These are phyloP conservation scores for Suillus fuscotomentosus DNA, from an alignment of 768 basidiomycete species.

Conservation along the genomic window DNA sequence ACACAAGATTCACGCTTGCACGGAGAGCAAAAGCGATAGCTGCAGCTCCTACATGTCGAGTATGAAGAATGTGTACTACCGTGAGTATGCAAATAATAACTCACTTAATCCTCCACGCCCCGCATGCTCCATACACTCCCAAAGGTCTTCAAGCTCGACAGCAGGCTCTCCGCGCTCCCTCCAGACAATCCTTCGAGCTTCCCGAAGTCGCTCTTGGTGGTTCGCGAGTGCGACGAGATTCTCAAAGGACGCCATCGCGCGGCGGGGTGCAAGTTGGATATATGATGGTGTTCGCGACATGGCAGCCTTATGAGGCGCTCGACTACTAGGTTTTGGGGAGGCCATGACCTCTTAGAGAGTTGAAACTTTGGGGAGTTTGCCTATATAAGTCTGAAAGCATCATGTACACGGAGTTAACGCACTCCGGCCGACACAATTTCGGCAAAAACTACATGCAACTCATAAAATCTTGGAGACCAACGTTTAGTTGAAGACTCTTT, in stretches of 20 bases:
- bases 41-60: conserved; percentile 61
- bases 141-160: conserved; percentile 58
- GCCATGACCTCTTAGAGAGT: neutral
- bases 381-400: neutral
- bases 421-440: neutral
- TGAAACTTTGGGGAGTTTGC: neutral
- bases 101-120: conserved; percentile 67
- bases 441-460: neutral
- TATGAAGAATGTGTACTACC: neutral
- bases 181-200: conserved; percentile 81
- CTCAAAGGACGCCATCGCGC: conserved; percentile 75
- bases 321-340: neutral
- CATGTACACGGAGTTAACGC: neutral
- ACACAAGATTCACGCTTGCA: conserved; percentile 77
- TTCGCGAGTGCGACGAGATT: conserved; percentile 84
- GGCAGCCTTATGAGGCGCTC: neutral
- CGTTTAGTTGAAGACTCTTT: neutral
- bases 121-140: conserved; percentile 72
- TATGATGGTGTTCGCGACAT: conserved; percentile 32
- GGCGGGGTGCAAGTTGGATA: conserved; percentile 50
- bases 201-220: conserved; percentile 70
- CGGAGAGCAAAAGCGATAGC: conserved; percentile 79
- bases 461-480: neutral
- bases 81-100: conserved; percentile 27
- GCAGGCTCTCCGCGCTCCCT: conserved; percentile 76